Evolutionary conservation across 2,329 filamentous ascomycete genomes (phyloP), one percentile per base, ranked within the genome.

Genomic region (Aureobasidium sp.): DNA sequence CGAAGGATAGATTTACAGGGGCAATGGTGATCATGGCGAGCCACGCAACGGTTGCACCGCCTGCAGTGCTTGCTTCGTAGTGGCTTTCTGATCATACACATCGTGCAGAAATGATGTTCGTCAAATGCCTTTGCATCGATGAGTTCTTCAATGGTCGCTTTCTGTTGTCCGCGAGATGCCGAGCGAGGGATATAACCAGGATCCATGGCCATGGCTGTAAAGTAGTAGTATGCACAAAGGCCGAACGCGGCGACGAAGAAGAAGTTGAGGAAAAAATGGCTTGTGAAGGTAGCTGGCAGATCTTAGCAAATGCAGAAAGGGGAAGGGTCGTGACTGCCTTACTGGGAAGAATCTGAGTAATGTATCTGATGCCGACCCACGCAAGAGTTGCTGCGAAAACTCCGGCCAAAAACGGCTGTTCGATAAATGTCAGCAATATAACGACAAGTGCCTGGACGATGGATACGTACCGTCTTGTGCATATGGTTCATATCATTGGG

Each of bases 1-100:
- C 21, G 2, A 48, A 2, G 2, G 15, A n/a, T 5, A n/a, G 3
- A 48, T 15, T 30, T 0, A 48, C 45, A 99, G 0, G 94, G 94
- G 70, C 94, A 99, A 72, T 99, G 94, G 71, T 99, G 94, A 72
- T 99, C 94, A 76, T 96, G 91, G 74, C 95, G 96, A 59, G 93
- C 91, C 59, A 99, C 90, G 73, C 94, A 99, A 65, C 93, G 88
- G 69, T 89, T 86, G 73, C 94, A 99, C 64, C 90, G 83, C 71
- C 88, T 88, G 77, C 94, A 99, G 76, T 99, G 94, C 79, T 97
- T 99, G 77, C 92, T 96, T 66, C 94, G 85, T 64, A 99, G 77
- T 3, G 94, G 94, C 67, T 89, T 93, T 59, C 93, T 85, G 67
- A 96, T 90, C 92, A 97, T 96, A 77, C 94, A 99, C 52, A 85